phyloP scores from a whole-genome alignment of 1,139 yeast genomes.

The Sugiyamaella japonica region DNA sequence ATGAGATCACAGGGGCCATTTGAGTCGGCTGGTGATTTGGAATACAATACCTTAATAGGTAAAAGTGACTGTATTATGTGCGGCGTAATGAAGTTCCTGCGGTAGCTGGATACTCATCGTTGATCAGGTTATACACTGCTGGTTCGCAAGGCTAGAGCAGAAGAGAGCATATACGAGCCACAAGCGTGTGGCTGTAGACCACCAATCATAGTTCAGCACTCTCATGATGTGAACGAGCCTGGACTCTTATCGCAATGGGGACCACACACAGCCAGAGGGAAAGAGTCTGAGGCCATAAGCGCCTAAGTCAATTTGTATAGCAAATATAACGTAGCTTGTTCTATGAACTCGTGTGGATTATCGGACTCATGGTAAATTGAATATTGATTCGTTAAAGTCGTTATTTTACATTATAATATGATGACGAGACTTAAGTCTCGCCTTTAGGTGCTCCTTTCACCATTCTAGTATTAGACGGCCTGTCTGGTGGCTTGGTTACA shows the following conservation, averaged over 20 bases:
- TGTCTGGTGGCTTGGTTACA: not conserved
- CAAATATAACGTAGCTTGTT: not conserved
- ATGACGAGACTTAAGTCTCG: not conserved
- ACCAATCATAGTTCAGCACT: too few relatives aligned
- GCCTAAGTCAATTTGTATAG: not conserved
- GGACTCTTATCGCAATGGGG: too few relatives aligned
- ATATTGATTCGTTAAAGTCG: not conserved
- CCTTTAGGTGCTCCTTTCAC: too few relatives aligned
- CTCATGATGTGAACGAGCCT: too few relatives aligned
- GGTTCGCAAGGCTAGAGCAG: not conserved
- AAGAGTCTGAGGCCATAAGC: not conserved
- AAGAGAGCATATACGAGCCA: too few relatives aligned
- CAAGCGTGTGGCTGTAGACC: too few relatives aligned
- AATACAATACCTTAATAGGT: slow-evolving; percentile 1
- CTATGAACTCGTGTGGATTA: too few relatives aligned
- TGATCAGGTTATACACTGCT: not conserved
- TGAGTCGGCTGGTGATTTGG: slow-evolving; percentile 4
- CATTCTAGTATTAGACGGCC: not conserved
- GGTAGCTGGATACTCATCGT: slow-evolving; percentile 1
- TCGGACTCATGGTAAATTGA: not conserved
- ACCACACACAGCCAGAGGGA: not conserved
- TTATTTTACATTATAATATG: not conserved
- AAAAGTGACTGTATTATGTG: slow-evolving; percentile 12
- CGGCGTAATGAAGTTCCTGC: not conserved
- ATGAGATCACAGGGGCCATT: slow-evolving; percentile 2